phyloP scores from a whole-genome alignment of 2,329 filamentous ascomycete genomes.

The Endocalyx cinctus region DNA sequence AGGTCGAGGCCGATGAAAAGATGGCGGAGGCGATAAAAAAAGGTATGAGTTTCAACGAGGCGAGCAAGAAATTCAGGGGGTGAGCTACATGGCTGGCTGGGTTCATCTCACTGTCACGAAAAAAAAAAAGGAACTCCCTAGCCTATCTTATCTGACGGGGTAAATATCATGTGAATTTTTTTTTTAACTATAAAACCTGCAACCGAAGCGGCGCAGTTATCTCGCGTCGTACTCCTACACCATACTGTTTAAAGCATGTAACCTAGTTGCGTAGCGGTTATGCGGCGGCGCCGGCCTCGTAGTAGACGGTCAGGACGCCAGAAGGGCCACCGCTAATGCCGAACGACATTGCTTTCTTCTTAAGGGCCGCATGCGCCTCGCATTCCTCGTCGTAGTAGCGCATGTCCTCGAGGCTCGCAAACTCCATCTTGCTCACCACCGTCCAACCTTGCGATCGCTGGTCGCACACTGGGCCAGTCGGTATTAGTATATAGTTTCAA shows the following conservation, averaged over 20 bases:
- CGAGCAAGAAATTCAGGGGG: slow-evolving; percentile 36
- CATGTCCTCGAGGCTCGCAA: slow-evolving; percentile 58
- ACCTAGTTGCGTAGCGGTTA: too few relatives aligned
- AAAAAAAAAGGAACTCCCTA: too few relatives aligned
- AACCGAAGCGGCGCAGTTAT: too few relatives aligned
- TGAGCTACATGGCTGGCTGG: slow-evolving; percentile 1
- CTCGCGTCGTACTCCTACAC: too few relatives aligned
- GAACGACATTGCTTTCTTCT: slow-evolving; percentile 10
- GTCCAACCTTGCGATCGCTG: slow-evolving; percentile 62
- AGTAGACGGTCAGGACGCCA: slow-evolving; percentile 14
- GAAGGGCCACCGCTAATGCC: slow-evolving; percentile 12
- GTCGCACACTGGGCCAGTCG: too few relatives aligned
- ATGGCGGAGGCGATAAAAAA: slow-evolving; percentile 35
- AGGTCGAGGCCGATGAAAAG: slow-evolving; percentile 37
- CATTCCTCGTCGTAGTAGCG: slow-evolving; percentile 28
- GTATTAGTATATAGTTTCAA: too few relatives aligned
- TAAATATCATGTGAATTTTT: too few relatives aligned
- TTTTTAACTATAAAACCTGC: too few relatives aligned
- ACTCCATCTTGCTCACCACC: slow-evolving; percentile 57
- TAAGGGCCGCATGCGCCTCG: slow-evolving; percentile 15
- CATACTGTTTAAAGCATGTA: too few relatives aligned
- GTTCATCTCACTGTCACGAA: neutral
- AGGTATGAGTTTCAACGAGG: slow-evolving; percentile 40
- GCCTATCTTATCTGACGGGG: too few relatives aligned
- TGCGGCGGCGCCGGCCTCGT: slow-evolving; percentile 7